phyloP scores from a whole-genome alignment of 2,329 filamentous ascomycete species.

The Seiridium cupressi region DNA sequence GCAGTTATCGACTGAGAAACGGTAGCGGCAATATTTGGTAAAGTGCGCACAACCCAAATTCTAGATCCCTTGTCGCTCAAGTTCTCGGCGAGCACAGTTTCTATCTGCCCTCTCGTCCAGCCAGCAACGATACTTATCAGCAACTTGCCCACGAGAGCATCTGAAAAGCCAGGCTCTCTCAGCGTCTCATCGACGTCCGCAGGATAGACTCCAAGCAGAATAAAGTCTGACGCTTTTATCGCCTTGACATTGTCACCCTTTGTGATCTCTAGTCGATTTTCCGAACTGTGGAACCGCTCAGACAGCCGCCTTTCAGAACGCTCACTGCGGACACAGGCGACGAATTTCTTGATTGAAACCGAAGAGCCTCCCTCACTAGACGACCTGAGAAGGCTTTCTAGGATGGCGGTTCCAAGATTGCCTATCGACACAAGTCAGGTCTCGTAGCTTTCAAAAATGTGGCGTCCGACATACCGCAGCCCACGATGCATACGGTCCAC shows the following conservation, averaged over 20 bases:
- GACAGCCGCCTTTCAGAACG: neutral
- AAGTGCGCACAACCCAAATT: conserved; percentile 24
- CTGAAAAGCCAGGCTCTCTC: conserved; percentile 29
- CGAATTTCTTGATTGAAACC: neutral
- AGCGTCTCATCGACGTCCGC: conserved; percentile 38
- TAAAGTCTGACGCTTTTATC: conserved; percentile 32
- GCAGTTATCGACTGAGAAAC: conserved; percentile 31
- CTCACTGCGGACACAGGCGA: conserved; percentile 2
- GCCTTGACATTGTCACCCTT: conserved; percentile 33
- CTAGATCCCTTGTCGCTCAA: neutral
- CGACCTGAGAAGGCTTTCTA: neutral
- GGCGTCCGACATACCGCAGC: neutral
- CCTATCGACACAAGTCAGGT: neutral
- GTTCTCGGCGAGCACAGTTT: neutral
- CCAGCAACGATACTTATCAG: conserved; percentile 51
- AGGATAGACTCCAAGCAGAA: conserved; percentile 47
- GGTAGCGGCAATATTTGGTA: conserved; percentile 33
- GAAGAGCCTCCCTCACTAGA: neutral
- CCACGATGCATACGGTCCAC: neutral
- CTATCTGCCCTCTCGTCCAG: conserved; percentile 31
- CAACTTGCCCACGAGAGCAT: conserved; percentile 41
- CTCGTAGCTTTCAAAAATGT: too few relatives aligned
- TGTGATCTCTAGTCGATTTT: conserved; percentile 16
- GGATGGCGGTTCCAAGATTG: conserved; percentile 3
- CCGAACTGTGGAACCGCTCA: neutral